These are phyloP conservation scores for Erythrophleum ivorense DNA, from an alignment of 331 rosid genomes.

Conservation along the genomic window DNA sequence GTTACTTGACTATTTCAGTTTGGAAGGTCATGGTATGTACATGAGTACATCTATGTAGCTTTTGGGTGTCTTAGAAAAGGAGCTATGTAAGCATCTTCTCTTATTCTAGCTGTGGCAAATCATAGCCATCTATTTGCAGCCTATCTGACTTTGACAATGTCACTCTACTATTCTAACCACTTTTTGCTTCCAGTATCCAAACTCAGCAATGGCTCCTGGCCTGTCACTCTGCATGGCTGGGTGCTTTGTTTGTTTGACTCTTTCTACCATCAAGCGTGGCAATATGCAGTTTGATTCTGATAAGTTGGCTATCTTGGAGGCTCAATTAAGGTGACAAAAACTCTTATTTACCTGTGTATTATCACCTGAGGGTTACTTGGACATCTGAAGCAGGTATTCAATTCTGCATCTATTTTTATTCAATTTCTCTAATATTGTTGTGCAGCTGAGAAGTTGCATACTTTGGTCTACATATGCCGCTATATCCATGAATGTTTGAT, in stretches of 20 bases:
- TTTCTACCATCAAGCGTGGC: slow-evolving; percentile 19
- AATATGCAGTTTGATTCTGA: slow-evolving; percentile 27
- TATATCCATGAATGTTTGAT: slow-evolving; percentile 38
- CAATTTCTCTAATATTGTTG: slow-evolving; percentile 1
- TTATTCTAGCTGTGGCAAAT: slow-evolving; percentile 35
- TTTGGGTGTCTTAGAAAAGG: background rate
- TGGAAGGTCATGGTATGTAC: background rate
- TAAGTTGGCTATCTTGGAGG: slow-evolving; percentile 36
- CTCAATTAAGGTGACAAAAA: slow-evolving; percentile 8
- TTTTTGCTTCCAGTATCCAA: slow-evolving; percentile 35
- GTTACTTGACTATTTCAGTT: slow-evolving; percentile 16
- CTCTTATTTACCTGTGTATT: slow-evolving; percentile 16
- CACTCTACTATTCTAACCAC: slow-evolving; percentile 25
- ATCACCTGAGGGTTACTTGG: background rate
- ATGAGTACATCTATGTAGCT: background rate
- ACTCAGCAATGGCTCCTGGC: slow-evolving; percentile 37
- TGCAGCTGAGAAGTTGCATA: slow-evolving; percentile 30
- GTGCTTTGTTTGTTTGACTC: slow-evolving; percentile 37
- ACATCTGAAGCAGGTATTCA: slow-evolving; percentile 35
- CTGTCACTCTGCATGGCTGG: slow-evolving; percentile 31
- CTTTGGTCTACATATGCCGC: slow-evolving; percentile 25
- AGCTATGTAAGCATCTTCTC: slow-evolving; percentile 14
- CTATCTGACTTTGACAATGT: slow-evolving; percentile 18
- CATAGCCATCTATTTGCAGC: slow-evolving; percentile 14
- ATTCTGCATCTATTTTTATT: background rate